Evolutionary conservation across 768 basidiomycete species (phyloP), one percentile per base, ranked within the genome.

Genomic region (Tremella mesenterica): DNA sequence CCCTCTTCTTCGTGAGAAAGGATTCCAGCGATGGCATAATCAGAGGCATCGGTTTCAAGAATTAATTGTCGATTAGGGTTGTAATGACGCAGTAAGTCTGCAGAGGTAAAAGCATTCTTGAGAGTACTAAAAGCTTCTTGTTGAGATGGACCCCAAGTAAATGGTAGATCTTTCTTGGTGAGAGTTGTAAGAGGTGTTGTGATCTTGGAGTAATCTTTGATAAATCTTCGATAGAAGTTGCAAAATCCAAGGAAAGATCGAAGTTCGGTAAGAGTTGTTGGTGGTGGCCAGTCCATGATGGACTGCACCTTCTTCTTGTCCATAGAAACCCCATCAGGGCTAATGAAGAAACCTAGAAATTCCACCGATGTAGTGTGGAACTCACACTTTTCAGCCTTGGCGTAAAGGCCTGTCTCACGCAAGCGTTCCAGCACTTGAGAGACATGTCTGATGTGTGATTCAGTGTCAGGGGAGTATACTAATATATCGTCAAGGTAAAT

Each of bases 41-140:
- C 68, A 0, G 66, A 70, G 18, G 67, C 70, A 36, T 71, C 63
- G 20, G 61, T 63, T 27, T 60, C 44, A 14, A 71, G 31, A 2
- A 58, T 28, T 8, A 52, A 56, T 9, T 43, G 9, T 1, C 12
- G 21, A 1, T 33, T 5, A 21, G 57, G 56, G 30, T 64, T 26
- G 41, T 34, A 64, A 28, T 58, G 52, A 16, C 16, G 16, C 20
- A 52, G 21, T 10, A 52, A 26, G 2, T 36, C 38, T n/a, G 28
- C 23, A 5, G 28, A 6, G 1, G 29, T 6, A 20, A 46, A 33
- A 3, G 16, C 21, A 8, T 9, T 14, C n/a, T 53, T 47, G 31
- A 53, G 10, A 16, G 16, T 14, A 14, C n/a, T 14, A n/a, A 53
- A 26, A 2, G 52, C 44, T 4, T n/a, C n/a, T 25, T 25, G 18